Evolutionary conservation across 768 basidiomycete species (phyloP).

Genomic region (Mycena capillaripes): DNA sequence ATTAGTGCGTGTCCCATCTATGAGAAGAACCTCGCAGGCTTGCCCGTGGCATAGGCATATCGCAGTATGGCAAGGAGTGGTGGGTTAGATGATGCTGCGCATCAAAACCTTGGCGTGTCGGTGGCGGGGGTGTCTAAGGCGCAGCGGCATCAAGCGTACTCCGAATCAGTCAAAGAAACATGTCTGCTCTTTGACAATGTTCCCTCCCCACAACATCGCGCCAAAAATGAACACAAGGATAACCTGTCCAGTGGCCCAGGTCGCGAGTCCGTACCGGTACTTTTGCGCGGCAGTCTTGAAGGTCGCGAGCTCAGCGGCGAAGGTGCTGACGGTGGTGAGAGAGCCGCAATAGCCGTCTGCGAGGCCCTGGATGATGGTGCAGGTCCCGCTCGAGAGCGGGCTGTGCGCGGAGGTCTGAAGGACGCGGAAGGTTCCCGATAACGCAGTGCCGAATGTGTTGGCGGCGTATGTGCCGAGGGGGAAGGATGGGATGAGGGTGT

Average conservation of each 20-base stretch:
- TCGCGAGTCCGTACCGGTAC: constrained; percentile 76
- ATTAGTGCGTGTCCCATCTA: too few species aligned
- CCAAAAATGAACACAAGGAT: constrained; percentile 34
- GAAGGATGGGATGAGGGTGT: constrained; percentile 70
- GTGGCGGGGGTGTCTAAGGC: too few species aligned
- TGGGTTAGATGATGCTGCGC: too few species aligned
- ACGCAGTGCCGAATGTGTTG: constrained; percentile 84
- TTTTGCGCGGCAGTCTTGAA: constrained; percentile 68
- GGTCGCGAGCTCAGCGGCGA: constrained; percentile 80
- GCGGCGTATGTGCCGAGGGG: constrained; percentile 86
- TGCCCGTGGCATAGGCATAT: too few species aligned
- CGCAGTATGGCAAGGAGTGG: too few species aligned
- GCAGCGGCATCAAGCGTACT: too few species aligned
- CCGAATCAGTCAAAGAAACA: constrained; percentile 25
- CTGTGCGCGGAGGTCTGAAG: constrained; percentile 66
- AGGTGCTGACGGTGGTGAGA: constrained; percentile 94
- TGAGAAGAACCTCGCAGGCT: too few species aligned
- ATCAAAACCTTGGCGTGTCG: too few species aligned
- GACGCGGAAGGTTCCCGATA: constrained; percentile 83
- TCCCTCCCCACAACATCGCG: constrained; percentile 28
- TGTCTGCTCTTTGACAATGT: constrained; percentile 28
- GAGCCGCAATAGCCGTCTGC: constrained; percentile 96
- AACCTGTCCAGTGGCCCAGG: constrained; percentile 80
- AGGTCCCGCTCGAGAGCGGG: constrained; percentile 66
- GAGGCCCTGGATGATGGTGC: constrained; percentile 84